A percentile compares a stretch with the other conserved stretches of the same genome.
phyloP scores from a whole-genome alignment of 2,329 filamentous ascomycete genomes.

The Pyricularia sp. region DNA sequence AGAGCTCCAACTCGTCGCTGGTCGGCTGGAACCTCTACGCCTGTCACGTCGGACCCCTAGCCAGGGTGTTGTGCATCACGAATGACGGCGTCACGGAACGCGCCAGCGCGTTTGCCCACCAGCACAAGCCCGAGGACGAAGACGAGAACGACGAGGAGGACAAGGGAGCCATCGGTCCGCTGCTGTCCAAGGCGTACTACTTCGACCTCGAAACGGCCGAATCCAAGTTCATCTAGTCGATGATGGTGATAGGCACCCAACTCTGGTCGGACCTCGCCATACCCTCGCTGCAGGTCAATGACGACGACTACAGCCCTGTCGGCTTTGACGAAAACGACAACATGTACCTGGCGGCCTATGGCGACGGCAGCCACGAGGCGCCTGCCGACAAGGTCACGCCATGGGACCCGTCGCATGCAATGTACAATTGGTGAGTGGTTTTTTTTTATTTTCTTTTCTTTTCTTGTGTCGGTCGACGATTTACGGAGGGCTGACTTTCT shows the following conservation, averaged over 20 bases:
- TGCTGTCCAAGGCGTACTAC: slow-evolving; percentile 18
- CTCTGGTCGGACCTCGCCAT: slow-evolving; percentile 18
- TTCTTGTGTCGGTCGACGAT: background rate
- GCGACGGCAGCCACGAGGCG: slow-evolving; percentile 16
- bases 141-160: slow-evolving; percentile 3
- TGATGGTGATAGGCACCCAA: slow-evolving; percentile 12
- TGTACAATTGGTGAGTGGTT: slow-evolving; percentile 18
- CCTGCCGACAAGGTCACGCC: slow-evolving; percentile 9
- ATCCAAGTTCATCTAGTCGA: slow-evolving; percentile 7
- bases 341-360: slow-evolving; percentile 15
- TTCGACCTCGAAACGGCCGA: slow-evolving; percentile 6
- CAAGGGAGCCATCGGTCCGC: slow-evolving; percentile 11
- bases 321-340: slow-evolving; percentile 18
- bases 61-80: slow-evolving; percentile 19
- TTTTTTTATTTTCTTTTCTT: background rate
- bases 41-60: slow-evolving; percentile 21
- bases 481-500: background rate
- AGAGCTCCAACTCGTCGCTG: slow-evolving; percentile 13
- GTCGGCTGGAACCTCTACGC: slow-evolving; percentile 19
- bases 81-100: slow-evolving; percentile 22
- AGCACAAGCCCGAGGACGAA: slow-evolving; percentile 12
- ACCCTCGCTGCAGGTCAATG: slow-evolving; percentile 14
- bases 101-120: slow-evolving; percentile 22
- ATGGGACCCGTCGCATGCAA: slow-evolving; percentile 6
- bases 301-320: slow-evolving; percentile 5